Base-by-base conservation (phyloP, 1,139 yeast genomes). In the Suhomyces atakaporum region DNA sequence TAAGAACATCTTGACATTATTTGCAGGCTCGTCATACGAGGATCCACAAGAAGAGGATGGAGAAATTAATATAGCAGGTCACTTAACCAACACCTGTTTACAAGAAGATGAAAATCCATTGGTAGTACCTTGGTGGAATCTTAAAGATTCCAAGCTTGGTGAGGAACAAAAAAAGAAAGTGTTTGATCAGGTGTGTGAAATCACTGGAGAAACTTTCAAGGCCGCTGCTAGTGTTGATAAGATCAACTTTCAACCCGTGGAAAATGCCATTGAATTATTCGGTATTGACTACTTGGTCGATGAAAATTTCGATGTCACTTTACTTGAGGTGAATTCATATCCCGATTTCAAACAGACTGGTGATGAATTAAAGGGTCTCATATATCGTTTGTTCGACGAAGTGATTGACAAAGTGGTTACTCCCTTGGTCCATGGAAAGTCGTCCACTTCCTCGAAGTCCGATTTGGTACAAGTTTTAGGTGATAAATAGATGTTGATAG, bases 331-430 rank as follows among this genome's bases (percentile, higher is more conserved):
- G 31, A 92, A 92, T 55, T 84, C 97, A 7, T 92, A 84, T 56
- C 98, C 98, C 1, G 98, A 92, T 56, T 92, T 92, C 63, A 89
- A 89, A 55, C 98, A 92, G 61, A 92, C 97, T 0, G 98, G 98
- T 9, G 76, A 66, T 13, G 82, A 75, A 5, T 69, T 92, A 50
- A 84, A 84, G 53, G 66, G 53, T 1, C 53, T 90, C 18, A 86
- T 92, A 20, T 69, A 69, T 47, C 79, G 71, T 27, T 63, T 84
- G 30, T 82, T 84, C 49, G 76, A 69, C 25, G 66, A 70, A 11
- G 73, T 75, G 3, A 71, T 74, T 2, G 34, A 38, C 5, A 46
- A 43, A 22, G 42, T 47, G 14, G 53, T 49, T 16, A 41, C 16
- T 18, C 53, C 47, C 5, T 34, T 43, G 40, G 42, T 44, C 10